These are phyloP conservation scores for Spencermartinsiella ligniputridi DNA, from an alignment of 1,139 yeast genomes.

Conservation along the genomic window DNA sequence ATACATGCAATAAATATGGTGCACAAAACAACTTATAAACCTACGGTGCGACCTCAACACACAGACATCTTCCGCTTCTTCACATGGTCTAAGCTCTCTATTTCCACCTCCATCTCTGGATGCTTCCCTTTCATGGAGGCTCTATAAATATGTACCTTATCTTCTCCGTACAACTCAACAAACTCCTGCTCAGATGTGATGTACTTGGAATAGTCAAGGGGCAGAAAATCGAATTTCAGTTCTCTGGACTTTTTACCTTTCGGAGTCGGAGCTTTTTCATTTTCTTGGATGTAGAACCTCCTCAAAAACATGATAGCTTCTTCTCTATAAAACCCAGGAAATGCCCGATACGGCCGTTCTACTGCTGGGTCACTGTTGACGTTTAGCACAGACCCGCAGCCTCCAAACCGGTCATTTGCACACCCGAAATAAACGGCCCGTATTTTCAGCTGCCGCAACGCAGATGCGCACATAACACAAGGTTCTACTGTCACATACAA, in stretches of 20 bases:
- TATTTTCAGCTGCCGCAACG: slow-evolving; percentile 75
- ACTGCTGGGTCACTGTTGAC: slow-evolving; percentile 50
- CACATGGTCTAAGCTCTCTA: not conserved
- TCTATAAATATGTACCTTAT: slow-evolving; percentile 32
- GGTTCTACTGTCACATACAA: slow-evolving; percentile 97
- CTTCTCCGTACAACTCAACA: slow-evolving; percentile 45
- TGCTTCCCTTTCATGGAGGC: not conserved
- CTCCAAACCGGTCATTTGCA: slow-evolving; percentile 93
- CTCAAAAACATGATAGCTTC: slow-evolving; percentile 82
- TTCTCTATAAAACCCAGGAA: slow-evolving; percentile 73
- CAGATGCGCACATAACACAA: slow-evolving; percentile 97
- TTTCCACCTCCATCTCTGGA: slow-evolving; percentile 1
- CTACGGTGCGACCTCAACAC: not conserved
- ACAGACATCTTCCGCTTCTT: slow-evolving; percentile 17
- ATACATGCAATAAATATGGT: not conserved
- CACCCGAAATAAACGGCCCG: slow-evolving; percentile 80
- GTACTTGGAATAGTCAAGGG: slow-evolving; percentile 46
- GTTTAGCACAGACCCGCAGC: slow-evolving; percentile 80
- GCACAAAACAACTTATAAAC: slow-evolving; percentile 1
- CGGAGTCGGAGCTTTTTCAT: slow-evolving; percentile 79
- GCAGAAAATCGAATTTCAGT: slow-evolving; percentile 66
- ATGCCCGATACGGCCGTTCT: slow-evolving; percentile 47
- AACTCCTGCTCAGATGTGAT: slow-evolving; percentile 44
- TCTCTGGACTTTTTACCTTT: slow-evolving; percentile 69
- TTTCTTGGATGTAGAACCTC: slow-evolving; percentile 79